These are phyloP conservation scores for Calophaca sinica DNA, from an alignment of 306 rosid genomes.

Conservation along the genomic window DNA sequence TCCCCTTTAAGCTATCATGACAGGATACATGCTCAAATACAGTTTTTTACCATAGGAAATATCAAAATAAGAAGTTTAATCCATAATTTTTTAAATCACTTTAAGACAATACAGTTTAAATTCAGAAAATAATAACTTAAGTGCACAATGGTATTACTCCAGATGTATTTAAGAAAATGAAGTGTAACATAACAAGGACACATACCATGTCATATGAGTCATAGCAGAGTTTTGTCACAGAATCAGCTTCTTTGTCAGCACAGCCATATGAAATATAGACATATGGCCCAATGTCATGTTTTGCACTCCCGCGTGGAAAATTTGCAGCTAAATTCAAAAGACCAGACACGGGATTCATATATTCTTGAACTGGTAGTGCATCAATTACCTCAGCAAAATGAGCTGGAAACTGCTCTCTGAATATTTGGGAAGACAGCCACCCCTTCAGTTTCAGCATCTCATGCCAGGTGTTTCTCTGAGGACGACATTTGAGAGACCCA, in stretches of 20 bases:
- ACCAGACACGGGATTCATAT: constrained; percentile 90
- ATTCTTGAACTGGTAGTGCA: constrained; percentile 86
- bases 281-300: constrained; percentile 88
- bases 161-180: constrained; percentile 7
- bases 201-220: constrained; percentile 90
- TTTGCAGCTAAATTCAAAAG: constrained; percentile 88
- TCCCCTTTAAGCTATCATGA: constrained; percentile 13
- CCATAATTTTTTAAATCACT: constrained; percentile 23
- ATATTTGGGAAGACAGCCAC: constrained; percentile 87
- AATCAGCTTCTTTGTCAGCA: constrained; percentile 68
- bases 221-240: constrained; percentile 76
- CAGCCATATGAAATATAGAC: constrained; percentile 84
- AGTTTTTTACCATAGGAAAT: constrained; percentile 13
- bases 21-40: constrained; percentile 15
- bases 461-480: constrained; percentile 66
- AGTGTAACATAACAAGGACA: constrained; percentile 39
- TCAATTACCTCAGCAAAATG: constrained; percentile 82
- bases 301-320: constrained; percentile 68
- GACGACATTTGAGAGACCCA: constrained; percentile 74
- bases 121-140: background rate
- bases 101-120: constrained; percentile 20
- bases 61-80: constrained; percentile 19
- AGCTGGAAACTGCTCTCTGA: constrained; percentile 89
- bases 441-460: constrained; percentile 86
- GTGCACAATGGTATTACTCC: constrained; percentile 16